Base-by-base conservation (phyloP, 768 basidiomycete species). In the Mycena crocata region DNA sequence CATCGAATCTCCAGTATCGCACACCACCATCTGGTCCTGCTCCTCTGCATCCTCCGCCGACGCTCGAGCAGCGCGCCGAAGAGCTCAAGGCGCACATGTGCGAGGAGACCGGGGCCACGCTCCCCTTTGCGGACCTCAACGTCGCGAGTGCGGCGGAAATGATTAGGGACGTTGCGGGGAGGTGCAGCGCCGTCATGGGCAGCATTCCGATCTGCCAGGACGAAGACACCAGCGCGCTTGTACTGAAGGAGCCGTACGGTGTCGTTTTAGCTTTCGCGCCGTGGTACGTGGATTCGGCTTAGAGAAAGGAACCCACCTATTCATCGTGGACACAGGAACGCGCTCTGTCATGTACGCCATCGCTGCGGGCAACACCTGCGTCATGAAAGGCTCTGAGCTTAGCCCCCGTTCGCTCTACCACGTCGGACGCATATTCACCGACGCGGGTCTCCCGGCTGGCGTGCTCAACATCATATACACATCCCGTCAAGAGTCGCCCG, bases 361-460 rank as follows among this genome's bases (percentile, higher is more conserved):
- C 32, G 68, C 68, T 17, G 57, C 66, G 5, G 90, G 89, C 51
- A 89, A 89, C 77, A 80, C 83, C 5, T 76, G 90, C 61, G 75
- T 91, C 62, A 79, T 91, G 71, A 91, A 90, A 73, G 87, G 88
- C 19, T 87, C 88, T 8, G 89, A 88, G 65, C 77, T 87, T 52
- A 87, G 88, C 2, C 87, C 89, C 8, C 80, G 79, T 39, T 57
- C 82, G 30, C 71, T 69, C 59, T 74, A 84, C 28, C 81, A 90
- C 48, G 79, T 85, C 64, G 67, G 67, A 8, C 60, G 64, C 24
- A 23, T 42, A 44, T 64, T 71, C 40, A 73, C 78, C 28, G 83
- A 89, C 66, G 89, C 89, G 7, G 88, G 89, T 5, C 85, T 89
- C 74, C 89, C 89, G 8, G 78, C 86, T 2, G 89, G 90, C 57